phyloP scores from a whole-genome alignment of 148 eudicot genomes.

The Chenopodium suecicum region DNA sequence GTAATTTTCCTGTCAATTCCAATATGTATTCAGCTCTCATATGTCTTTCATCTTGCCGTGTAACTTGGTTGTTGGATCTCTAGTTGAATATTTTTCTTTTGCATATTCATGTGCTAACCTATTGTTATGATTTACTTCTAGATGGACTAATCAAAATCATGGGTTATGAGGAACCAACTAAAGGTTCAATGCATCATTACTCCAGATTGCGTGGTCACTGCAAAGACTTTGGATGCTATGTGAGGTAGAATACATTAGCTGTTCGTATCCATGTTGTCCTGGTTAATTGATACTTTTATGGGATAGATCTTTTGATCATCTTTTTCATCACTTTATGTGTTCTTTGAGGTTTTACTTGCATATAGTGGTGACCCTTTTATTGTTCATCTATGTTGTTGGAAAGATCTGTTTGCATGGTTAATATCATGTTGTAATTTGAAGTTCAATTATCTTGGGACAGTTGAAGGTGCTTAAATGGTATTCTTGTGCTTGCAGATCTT shows the following conservation, averaged over 20 bases:
- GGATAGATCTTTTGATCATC: not conserved
- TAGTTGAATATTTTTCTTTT: not conserved
- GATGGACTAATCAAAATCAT: slow-evolving; percentile 43
- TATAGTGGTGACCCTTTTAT: not conserved
- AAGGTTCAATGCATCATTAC: slow-evolving; percentile 33
- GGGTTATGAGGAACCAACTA: slow-evolving; percentile 38
- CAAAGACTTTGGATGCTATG: slow-evolving; percentile 57
- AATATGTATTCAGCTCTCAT: not conserved
- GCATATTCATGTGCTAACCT: slow-evolving; percentile 14
- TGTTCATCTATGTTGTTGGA: not conserved
- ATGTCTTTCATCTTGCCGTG: not conserved
- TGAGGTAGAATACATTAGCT: slow-evolving; percentile 42
- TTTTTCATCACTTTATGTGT: not conserved
- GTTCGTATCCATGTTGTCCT: not conserved
- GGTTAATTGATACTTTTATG: not conserved
- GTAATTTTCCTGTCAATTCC: not conserved
- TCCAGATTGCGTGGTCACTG: slow-evolving; percentile 60
- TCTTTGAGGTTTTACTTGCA: not conserved
- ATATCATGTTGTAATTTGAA: not conserved
- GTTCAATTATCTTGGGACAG: slow-evolving; percentile 4
- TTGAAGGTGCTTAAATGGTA: slow-evolving; percentile 9
- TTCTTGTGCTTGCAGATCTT: slow-evolving; percentile 47
- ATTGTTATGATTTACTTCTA: slow-evolving; percentile 28
- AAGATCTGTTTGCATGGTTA: not conserved
- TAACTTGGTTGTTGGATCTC: slow-evolving; percentile 4